Conservation (phyloP, 2,329 filamentous ascomycete species). For the Talaromyces atroroseus region DNA sequence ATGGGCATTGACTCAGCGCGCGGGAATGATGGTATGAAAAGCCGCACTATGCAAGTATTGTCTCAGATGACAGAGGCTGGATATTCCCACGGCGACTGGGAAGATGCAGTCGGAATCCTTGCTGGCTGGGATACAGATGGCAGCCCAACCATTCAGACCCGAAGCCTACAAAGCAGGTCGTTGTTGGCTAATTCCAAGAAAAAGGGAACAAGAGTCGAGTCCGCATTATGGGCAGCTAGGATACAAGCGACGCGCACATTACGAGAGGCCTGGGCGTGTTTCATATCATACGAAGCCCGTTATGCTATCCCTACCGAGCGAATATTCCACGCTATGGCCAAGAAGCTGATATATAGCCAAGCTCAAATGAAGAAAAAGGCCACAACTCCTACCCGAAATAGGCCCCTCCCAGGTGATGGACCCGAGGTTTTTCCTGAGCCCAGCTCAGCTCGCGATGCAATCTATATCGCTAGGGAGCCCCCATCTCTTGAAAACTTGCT, state of each 20-base stretch:
- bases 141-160: conserved; percentile 59
- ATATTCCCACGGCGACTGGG: conserved; percentile 49
- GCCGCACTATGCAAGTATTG: conserved; percentile 52
- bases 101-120: conserved; percentile 49
- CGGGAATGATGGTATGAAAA: conserved; percentile 51
- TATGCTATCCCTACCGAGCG: conserved; percentile 30
- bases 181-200: conserved; percentile 13
- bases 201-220: conserved; percentile 16
- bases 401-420: conserved; percentile 50
- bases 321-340: conserved; percentile 53
- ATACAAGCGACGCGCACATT: conserved; percentile 56
- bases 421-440: conserved; percentile 52
- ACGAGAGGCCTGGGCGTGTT: conserved; percentile 61
- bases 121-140: conserved; percentile 59
- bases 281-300: conserved; percentile 50
- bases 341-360: conserved; percentile 46
- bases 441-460: conserved; percentile 51
- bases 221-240: conserved; percentile 51
- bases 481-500: conserved; percentile 50
- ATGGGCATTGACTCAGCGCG: conserved; percentile 57
- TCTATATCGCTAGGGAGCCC: conserved; percentile 51
- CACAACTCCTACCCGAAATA: conserved; percentile 2
- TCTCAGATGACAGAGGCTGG: conserved; percentile 56
- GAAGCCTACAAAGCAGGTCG: conserved; percentile 32
- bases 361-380: conserved; percentile 16